Percentiles rank a stretch among this genome's conserved stretches.
These are phyloP conservation scores for Colletotrichum salicis DNA, from an alignment of 2,329 filamentous ascomycete species.

Conservation along the genomic window DNA sequence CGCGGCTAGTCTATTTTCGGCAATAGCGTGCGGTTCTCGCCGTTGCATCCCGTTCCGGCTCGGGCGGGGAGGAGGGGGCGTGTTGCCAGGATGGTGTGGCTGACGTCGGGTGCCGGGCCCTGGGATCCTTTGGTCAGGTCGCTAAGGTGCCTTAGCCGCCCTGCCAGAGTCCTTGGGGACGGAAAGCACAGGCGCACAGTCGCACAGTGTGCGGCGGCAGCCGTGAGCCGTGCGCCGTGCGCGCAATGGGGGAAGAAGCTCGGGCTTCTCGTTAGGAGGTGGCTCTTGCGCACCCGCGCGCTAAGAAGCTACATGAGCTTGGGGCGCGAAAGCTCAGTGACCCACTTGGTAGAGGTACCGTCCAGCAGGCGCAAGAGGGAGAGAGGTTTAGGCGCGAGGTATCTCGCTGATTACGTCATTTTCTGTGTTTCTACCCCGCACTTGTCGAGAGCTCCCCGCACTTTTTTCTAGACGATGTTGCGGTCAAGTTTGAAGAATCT, in stretches of 20 bases:
- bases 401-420: not conserved
- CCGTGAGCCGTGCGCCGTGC: not conserved
- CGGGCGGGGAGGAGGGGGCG: constrained; percentile 14
- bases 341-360: no score
- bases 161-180: not conserved
- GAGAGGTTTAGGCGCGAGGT: not conserved
- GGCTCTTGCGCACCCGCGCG: not conserved
- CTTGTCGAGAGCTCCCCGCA: not conserved
- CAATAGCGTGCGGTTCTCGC: constrained; percentile 34
- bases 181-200: not conserved
- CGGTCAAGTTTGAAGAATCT: not conserved
- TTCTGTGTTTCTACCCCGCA: not conserved
- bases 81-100: not conserved
- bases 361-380: no score
- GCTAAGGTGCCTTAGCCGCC: not conserved
- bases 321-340: not conserved
- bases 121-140: not conserved
- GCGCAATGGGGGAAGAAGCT: not conserved
- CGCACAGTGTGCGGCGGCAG: constrained; percentile 1
- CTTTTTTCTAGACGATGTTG: no score
- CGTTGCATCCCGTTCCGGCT: constrained; percentile 36
- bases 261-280: not conserved
- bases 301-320: not conserved
- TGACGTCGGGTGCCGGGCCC: not conserved
- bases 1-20: constrained; percentile 13